Evolutionary conservation across 345 rosid species (phyloP).

Genomic region (Gossypium bickii): DNA sequence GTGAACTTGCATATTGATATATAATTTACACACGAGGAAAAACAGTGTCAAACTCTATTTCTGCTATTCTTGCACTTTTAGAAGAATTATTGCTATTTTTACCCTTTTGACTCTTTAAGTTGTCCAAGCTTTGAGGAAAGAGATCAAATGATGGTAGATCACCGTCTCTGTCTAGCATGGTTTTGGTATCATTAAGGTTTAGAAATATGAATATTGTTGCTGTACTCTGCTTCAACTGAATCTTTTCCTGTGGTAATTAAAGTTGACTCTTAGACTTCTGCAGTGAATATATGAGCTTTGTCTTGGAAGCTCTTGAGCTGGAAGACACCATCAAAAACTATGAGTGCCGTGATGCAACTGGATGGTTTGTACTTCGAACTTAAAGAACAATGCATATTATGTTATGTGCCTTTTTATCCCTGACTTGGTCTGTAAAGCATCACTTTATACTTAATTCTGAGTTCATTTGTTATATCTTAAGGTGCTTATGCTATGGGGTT

Average conservation of each 20-base stretch:
- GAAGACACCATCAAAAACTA: conserved; percentile 68
- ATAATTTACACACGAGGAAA: background rate
- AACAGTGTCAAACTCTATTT: background rate
- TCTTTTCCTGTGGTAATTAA: conserved; percentile 5
- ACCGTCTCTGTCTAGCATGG: background rate
- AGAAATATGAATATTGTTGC: background rate
- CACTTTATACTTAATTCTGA: background rate
- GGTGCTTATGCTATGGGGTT: background rate
- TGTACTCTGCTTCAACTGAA: background rate
- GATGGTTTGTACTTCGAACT: conserved; percentile 52
- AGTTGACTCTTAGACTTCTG: conserved; percentile 17
- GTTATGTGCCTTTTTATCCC: background rate
- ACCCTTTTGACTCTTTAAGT: background rate
- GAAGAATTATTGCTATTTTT: background rate
- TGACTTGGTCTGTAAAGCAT: background rate
- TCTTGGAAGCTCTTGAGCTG: conserved; percentile 62
- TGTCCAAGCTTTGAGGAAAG: background rate
- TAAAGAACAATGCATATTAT: background rate
- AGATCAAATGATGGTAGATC: background rate
- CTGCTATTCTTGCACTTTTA: background rate
- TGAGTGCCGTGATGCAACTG: conserved; percentile 54
- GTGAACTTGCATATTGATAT: background rate
- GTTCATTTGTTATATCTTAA: background rate
- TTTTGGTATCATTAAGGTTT: background rate
- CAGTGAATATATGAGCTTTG: conserved; percentile 61